A percentile compares a stretch with the other conserved stretches of the same genome.
phyloP scores from a whole-genome alignment of 2,329 filamentous ascomycete species.

The Paecilomyces dactylethromorphus region DNA sequence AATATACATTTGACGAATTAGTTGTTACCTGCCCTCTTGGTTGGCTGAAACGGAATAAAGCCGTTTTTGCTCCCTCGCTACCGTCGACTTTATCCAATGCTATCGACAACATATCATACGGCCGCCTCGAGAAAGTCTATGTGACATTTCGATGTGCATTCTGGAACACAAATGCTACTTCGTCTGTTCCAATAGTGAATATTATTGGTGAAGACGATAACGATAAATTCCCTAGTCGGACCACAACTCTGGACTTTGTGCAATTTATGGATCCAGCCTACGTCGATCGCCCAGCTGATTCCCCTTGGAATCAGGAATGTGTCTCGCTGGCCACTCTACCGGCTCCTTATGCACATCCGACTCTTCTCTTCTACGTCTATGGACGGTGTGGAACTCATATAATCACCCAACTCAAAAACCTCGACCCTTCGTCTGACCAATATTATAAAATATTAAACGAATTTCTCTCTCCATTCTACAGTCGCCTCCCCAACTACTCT shows the following conservation, averaged over 20 bases:
- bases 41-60: slow-evolving; percentile 45
- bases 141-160: slow-evolving; percentile 70
- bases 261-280: slow-evolving; percentile 71
- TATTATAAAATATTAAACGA: slow-evolving; percentile 51
- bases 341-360: slow-evolving; percentile 59
- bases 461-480: slow-evolving; percentile 75
- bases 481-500: slow-evolving; percentile 63
- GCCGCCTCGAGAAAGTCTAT: slow-evolving; percentile 44
- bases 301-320: slow-evolving; percentile 67
- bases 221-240: slow-evolving; percentile 16
- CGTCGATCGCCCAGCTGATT: slow-evolving; percentile 52
- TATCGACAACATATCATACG: slow-evolving; percentile 43
- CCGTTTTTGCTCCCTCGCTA: slow-evolving; percentile 39
- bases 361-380: slow-evolving; percentile 67
- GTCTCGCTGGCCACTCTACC: slow-evolving; percentile 69
- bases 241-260: slow-evolving; percentile 58
- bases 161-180: slow-evolving; percentile 57
- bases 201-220: not conserved
- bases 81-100: slow-evolving; percentile 36
- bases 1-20: slow-evolving; percentile 43
- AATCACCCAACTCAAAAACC: slow-evolving; percentile 24
- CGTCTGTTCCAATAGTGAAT: too few relatives aligned
- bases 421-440: slow-evolving; percentile 35
- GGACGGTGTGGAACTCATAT: slow-evolving; percentile 36
- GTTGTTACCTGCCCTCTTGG: slow-evolving; percentile 48